Evolutionary conservation across 2,329 filamentous ascomycete genomes (phyloP), one percentile per base, ranked within the genome.

Genomic region (Pseudohalonectria lignicola): DNA sequence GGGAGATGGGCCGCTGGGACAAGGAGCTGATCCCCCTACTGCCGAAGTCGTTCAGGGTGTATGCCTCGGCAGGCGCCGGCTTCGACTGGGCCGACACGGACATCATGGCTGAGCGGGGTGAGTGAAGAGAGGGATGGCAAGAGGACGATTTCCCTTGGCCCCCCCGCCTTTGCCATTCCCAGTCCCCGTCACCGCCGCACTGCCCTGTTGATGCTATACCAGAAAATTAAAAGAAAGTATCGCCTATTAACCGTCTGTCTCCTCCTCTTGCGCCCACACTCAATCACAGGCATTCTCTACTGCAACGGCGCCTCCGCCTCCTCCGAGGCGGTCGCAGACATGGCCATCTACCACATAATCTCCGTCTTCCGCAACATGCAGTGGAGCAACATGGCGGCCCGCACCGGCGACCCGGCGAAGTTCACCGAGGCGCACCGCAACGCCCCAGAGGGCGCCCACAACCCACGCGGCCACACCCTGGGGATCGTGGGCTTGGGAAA

Each of bases 71-170:
- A 4, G 76, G 76, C 5, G 74, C 75, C 11, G 62, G 76, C 20
- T 79, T 73, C 52, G 71, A 79, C 51, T 78, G 74, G 74, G 74
- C 72, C 4, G 71, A 79, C 45, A 71, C 67, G 0, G 57, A 66
- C 29, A 53, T 56, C 0, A 56, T 76, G 4, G 49, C 53, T 5
- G 46, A 49, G 0, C 50, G 49, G 3, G 47, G 49, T 15, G 19
- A 13, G 31, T 33, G 11, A 43, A 49, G 11, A 63, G 59, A 2
- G 54, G 66, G 34, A 74, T 75, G 45, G 8, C 8, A 26, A 26
- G 13, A 31, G 5, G 15, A 5, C 6, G n/a, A n/a, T n/a, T n/a
- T n/a, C n/a, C n/a, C n/a, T n/a, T n/a, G n/a, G n/a, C n/a, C n/a
- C n/a, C n/a, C n/a, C n/a, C n/a, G n/a, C n/a, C n/a, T n/a, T n/a